Evolutionary conservation across 352 stramenopile genomes (phyloP).

Genomic region (Phytopythium delawarense): DNA sequence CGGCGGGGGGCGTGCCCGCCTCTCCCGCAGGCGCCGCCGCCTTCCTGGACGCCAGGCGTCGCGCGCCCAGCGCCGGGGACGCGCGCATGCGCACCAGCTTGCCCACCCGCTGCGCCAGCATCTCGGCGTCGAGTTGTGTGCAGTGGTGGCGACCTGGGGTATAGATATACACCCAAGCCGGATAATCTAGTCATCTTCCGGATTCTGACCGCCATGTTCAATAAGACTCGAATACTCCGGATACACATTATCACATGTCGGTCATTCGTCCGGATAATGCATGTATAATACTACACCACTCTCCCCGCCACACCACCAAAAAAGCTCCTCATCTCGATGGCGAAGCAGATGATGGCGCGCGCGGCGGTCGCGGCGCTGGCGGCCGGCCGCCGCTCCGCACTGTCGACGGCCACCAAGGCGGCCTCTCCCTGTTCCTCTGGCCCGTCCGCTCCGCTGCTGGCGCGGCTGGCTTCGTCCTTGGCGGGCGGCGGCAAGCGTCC

Average conservation of each 20-base stretch:
- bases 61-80: neutral
- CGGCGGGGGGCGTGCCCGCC: neutral
- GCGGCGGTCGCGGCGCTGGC: neutral
- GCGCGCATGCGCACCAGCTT: neutral
- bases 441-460: neutral
- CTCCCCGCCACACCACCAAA: constrained; percentile 1
- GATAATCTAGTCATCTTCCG: too few relatives aligned
- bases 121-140: too few relatives aligned
- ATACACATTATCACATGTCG: neutral
- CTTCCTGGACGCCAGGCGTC: neutral
- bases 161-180: neutral
- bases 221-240: too few relatives aligned
- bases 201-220: too few relatives aligned
- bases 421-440: too few relatives aligned
- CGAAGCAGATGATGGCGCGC: neutral
- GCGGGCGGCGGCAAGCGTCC: constrained; percentile 16
- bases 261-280: neutral
- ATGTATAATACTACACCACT: neutral
- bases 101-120: neutral
- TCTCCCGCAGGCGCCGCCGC: neutral
- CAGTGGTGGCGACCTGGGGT: neutral
- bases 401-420: too few relatives aligned
- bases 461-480: constrained; percentile 13
- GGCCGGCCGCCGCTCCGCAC: neutral
- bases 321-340: neutral